Base-by-base conservation (phyloP, 2,329 filamentous ascomycete species). In the Penicillium brasilianum region DNA sequence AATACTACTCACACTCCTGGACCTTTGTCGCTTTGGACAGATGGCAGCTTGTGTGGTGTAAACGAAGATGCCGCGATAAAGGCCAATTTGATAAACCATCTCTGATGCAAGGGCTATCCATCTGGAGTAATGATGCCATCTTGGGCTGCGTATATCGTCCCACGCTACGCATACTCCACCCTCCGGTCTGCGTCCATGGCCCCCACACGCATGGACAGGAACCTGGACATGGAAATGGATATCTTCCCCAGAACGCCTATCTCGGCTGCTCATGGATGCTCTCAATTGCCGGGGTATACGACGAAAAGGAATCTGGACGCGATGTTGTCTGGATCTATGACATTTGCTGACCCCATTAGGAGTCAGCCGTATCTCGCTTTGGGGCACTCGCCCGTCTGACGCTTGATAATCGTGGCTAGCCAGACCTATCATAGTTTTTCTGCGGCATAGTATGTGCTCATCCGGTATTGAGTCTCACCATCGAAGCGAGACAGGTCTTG, bases 391-490 rank as follows among this genome's bases (percentile, higher is more conserved):
- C 22, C 43, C 22, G 9, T 11, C 10, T 11, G n/a, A 41, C 37
- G 22, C 43, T 28, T 25, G 43, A 46, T 46, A 28, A 48, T 16
- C 25, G 25, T 30, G 25, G 16, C 25, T 10, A 30, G 6, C 7
- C 48, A 43, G 36, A 36, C 41, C 39, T 32, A 55, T 58, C 41
- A 60, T n/a, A 66, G 39, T 25, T 61, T 72, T 30, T 67, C 62
- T 18, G 61, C 55, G 57, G 77, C 73, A 64, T 84, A 84, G 61
- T 83, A 84, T 3, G 81, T 83, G 57, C 80, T 82, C 83, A 87
- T 84, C 37, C 82, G 76, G 66, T 86, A 86, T 69, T 83, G 80
- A n/a, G 81, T 85, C 71, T 85, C 83, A 2, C 85, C 84, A 16
- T 84, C 79, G 55, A 84, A 84, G 52, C 80, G 77, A 63, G 82